These are phyloP conservation scores for Kluyveromyces marxianus DNA, from an alignment of 1,139 yeast genomes.

Conservation along the genomic window DNA sequence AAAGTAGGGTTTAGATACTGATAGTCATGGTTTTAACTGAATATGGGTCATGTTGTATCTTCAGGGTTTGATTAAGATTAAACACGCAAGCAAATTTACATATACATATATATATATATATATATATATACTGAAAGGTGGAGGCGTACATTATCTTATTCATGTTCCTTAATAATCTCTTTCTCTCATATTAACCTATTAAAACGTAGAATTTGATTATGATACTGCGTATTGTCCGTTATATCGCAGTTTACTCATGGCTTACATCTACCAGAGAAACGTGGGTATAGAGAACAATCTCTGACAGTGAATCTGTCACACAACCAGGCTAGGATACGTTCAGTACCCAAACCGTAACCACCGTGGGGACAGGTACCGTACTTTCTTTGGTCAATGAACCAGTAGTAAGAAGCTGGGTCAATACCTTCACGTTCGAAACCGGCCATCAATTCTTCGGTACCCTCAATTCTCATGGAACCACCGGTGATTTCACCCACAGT, in stretches of 20 bases:
- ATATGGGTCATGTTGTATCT: no score
- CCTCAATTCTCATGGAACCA: conserved; percentile 95
- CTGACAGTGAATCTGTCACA: conserved; percentile 96
- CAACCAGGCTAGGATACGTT: conserved; percentile 96
- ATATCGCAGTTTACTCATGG: conserved; percentile 43
- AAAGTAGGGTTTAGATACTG: no score
- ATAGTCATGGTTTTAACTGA: no score
- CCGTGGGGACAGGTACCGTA: conserved; percentile 99
- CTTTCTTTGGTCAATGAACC: conserved; percentile 93
- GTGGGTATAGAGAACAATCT: conserved; percentile 95
- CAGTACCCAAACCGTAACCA: conserved; percentile 98
- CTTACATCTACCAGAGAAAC: conserved; percentile 95
- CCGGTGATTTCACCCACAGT: conserved; percentile 98
- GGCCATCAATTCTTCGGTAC: conserved; percentile 71
- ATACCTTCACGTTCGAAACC: conserved; percentile 92
- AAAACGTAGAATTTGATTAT: no score
- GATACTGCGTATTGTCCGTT: no score
- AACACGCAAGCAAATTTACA: no score
- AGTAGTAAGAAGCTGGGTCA: conserved; percentile 73
- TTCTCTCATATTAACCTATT: no score
- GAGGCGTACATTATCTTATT: no score
- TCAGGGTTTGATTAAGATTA: no score
- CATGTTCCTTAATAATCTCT: no score
- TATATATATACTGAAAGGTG: no score
- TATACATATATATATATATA: no score